Conservation (phyloP, 345 rosid species). For the Eutrema yunnanense region DNA sequence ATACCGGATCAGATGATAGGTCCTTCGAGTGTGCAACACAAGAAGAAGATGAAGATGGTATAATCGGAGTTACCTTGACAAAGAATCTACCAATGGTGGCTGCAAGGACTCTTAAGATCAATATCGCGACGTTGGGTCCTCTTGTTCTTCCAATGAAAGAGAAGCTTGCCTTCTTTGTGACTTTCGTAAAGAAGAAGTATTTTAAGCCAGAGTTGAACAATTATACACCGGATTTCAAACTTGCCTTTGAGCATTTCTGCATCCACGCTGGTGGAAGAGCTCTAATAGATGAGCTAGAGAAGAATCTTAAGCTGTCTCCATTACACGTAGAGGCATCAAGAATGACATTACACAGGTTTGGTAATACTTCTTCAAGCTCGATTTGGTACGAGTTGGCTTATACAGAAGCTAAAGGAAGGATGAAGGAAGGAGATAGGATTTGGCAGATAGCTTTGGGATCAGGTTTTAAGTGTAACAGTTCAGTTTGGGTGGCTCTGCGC, state of each 20-base stretch:
- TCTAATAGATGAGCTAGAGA: slow-evolving; percentile 57
- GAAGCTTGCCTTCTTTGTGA: slow-evolving; percentile 43
- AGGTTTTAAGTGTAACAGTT: slow-evolving; percentile 71
- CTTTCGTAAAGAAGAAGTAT: slow-evolving; percentile 39
- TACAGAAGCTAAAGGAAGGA: slow-evolving; percentile 59
- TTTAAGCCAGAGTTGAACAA: slow-evolving; percentile 40
- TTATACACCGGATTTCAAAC: slow-evolving; percentile 56
- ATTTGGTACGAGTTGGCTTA: slow-evolving; percentile 73
- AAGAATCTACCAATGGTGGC: slow-evolving; percentile 61
- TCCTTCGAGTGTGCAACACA: slow-evolving; percentile 50
- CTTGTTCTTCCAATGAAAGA: slow-evolving; percentile 60
- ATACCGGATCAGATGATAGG: slow-evolving; percentile 52
- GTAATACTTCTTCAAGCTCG: slow-evolving; percentile 66
- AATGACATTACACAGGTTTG: slow-evolving; percentile 74
- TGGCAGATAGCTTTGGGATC: slow-evolving; percentile 83
- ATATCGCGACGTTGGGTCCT: slow-evolving; percentile 56
- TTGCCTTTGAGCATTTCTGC: slow-evolving; percentile 75
- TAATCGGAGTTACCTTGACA: slow-evolving; percentile 49
- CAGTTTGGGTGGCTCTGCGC: slow-evolving; percentile 48
- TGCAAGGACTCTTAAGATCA: slow-evolving; percentile 55
- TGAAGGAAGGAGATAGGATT: slow-evolving; percentile 50
- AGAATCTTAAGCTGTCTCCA: slow-evolving; percentile 43
- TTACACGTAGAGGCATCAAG: slow-evolving; percentile 71
- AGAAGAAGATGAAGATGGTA: slow-evolving; percentile 46
- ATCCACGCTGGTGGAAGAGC: slow-evolving; percentile 70